Evolutionary conservation across 2,329 filamentous ascomycete species (phyloP).

Genomic region (Phoma sp.): DNA sequence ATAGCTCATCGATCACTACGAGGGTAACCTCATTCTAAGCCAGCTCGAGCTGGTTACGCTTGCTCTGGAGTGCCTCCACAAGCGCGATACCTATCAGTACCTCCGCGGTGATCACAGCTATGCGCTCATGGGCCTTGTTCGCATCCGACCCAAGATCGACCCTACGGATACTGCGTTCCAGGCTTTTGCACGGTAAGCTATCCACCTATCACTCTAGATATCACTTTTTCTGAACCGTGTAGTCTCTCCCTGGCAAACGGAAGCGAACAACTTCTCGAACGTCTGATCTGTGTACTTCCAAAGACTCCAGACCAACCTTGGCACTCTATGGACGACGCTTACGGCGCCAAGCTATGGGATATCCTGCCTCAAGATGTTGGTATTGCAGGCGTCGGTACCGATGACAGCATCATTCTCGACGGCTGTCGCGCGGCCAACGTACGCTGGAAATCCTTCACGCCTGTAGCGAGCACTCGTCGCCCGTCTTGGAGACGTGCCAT

Average conservation of each 20-base stretch:
- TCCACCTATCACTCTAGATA: accelerated
- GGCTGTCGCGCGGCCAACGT: conserved; percentile 52
- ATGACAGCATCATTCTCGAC: conserved; percentile 54
- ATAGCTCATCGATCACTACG: conserved; percentile 56
- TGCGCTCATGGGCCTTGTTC: conserved; percentile 55
- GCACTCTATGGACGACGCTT: conserved; percentile 52
- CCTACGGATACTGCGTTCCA: conserved; percentile 53
- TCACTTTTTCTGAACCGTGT: not conserved
- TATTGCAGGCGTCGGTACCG: conserved; percentile 50
- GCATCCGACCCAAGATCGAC: conserved; percentile 50
- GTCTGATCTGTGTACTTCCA: conserved; percentile 54
- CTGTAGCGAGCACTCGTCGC: conserved; percentile 39
- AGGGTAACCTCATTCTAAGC: conserved; percentile 50
- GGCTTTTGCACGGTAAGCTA: conserved; percentile 51
- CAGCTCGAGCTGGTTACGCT: conserved; percentile 52
- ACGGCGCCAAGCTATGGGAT: conserved; percentile 53
- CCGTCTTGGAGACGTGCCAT: conserved; percentile 37
- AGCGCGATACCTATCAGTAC: conserved; percentile 47
- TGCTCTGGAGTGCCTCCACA: conserved; percentile 51
- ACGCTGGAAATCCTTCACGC: conserved; percentile 52
- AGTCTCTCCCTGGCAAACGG: conserved; percentile 55
- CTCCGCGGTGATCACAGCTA: conserved; percentile 53
- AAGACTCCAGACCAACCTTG: conserved; percentile 44
- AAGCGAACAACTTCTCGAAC: conserved; percentile 54
- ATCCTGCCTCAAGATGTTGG: conserved; percentile 51